A percentile compares a stretch with the other conserved stretches of the same genome.
These are phyloP conservation scores for Talaromyces atroroseus DNA, from an alignment of 2,329 filamentous ascomycete species.

Conservation along the genomic window DNA sequence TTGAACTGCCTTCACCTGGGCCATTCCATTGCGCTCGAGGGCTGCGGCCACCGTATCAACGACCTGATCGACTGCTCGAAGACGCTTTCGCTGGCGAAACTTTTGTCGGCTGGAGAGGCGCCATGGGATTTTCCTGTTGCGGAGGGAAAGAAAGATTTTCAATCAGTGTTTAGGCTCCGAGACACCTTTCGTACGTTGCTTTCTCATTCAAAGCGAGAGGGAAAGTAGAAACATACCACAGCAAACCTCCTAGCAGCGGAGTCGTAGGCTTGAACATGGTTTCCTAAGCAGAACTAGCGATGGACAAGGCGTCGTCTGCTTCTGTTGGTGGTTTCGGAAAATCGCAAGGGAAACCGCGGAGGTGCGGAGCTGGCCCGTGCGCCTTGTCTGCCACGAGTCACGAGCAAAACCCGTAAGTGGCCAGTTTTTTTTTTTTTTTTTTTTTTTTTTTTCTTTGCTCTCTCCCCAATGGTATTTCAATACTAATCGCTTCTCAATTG, in stretches of 20 bases:
- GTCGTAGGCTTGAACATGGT: conserved; percentile 80
- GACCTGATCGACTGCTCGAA: conserved; percentile 81
- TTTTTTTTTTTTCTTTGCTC: not conserved
- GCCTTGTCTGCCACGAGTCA: conserved; percentile 7
- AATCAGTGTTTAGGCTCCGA: conserved; percentile 6
- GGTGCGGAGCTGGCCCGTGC: conserved; percentile 12
- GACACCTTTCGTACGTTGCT: conserved; percentile 9
- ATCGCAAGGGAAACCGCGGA: conserved; percentile 3
- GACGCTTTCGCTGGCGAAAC: conserved; percentile 72
- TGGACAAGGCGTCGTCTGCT: not conserved
- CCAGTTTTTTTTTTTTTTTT: not conserved
- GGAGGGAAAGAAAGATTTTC: conserved; percentile 12
- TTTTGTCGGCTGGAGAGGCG: conserved; percentile 89
- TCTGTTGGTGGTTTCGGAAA: not conserved
- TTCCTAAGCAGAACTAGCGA: conserved; percentile 10
- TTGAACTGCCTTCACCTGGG: conserved; percentile 69
- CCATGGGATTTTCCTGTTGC: conserved; percentile 90
- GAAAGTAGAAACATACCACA: conserved; percentile 57
- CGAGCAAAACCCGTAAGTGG: conserved; percentile 7
- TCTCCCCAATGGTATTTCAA: not conserved
- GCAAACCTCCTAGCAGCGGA: conserved; percentile 69
- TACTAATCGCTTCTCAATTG: conserved; percentile 8
- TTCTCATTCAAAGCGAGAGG: not conserved
- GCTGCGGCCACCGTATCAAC: conserved; percentile 76
- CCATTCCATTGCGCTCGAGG: conserved; percentile 65